Conservation (phyloP, 805 yeast genomes). For the Priceomyces carsonii region DNA sequence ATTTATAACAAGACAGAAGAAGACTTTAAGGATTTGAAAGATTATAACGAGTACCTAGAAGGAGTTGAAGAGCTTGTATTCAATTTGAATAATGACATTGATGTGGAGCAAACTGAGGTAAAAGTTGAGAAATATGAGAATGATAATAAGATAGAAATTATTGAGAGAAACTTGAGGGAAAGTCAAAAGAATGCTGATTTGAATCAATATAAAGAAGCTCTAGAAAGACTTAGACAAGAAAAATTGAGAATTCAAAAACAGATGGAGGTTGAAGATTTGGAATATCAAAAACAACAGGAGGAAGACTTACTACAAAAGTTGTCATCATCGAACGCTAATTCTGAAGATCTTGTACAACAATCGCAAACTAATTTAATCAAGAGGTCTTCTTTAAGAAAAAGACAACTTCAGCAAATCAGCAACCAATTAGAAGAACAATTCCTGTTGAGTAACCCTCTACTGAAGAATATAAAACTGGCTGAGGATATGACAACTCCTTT, state of each 20-base stretch:
- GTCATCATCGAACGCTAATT: conserved; percentile 29
- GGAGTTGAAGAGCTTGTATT: conserved; percentile 79
- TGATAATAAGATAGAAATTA: conserved; percentile 71
- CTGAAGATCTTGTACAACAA: conserved; percentile 43
- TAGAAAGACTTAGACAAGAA: conserved; percentile 56
- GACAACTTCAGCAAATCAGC: conserved; percentile 58
- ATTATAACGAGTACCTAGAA: conserved; percentile 78
- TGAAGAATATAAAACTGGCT: conserved; percentile 17
- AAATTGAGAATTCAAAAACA: conserved; percentile 70
- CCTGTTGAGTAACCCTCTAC: conserved; percentile 27
- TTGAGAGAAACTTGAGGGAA: conserved; percentile 71
- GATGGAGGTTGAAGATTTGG: conserved; percentile 44
- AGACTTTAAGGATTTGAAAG: conserved; percentile 63
- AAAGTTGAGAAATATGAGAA: conserved; percentile 68
- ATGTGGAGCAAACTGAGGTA: conserved; percentile 67
- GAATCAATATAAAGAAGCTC: conserved; percentile 61
- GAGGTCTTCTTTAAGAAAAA: conserved; percentile 64
- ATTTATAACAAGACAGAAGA: conserved; percentile 80
- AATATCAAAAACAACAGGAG: conserved; percentile 40
- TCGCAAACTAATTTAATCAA: conserved; percentile 46
- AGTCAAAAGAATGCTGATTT: conserved; percentile 62
- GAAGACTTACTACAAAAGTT: conserved; percentile 42
- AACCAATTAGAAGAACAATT: conserved; percentile 51
- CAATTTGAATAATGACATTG: conserved; percentile 69
- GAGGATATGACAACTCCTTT: conserved; percentile 55